phyloP scores from a whole-genome alignment of 2,329 filamentous ascomycete species.

The Xylaria multiplex region DNA sequence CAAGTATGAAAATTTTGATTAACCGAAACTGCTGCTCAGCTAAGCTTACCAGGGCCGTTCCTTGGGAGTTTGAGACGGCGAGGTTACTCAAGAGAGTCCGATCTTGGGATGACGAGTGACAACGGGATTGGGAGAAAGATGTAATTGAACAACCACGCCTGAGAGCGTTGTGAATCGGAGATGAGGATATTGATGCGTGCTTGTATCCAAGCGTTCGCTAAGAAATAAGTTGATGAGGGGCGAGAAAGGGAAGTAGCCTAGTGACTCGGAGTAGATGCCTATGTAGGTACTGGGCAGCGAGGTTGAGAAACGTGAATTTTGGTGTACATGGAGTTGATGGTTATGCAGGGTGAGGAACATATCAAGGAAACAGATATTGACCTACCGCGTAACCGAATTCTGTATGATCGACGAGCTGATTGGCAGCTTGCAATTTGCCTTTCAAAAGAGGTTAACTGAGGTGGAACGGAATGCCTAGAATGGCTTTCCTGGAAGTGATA shows the following conservation, averaged over 20 bases:
- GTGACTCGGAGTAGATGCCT: background rate
- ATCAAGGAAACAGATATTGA: background rate
- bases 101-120: background rate
- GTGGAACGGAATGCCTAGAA: background rate
- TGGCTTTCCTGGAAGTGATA: background rate
- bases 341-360: background rate
- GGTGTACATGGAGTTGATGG: background rate
- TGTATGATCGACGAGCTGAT: background rate
- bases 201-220: background rate
- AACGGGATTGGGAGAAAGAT: background rate
- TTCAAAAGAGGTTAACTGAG: background rate
- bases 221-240: background rate
- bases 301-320: no score
- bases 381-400: slow-evolving; percentile 5
- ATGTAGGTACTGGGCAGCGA: no score
- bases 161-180: background rate
- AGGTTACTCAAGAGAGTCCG: background rate
- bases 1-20: background rate
- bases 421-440: background rate
- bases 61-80: background rate
- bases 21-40: background rate
- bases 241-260: background rate
- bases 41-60: slow-evolving; percentile 1
- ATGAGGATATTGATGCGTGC: background rate
- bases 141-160: background rate